Percentiles rank a stretch among this genome's conserved stretches.
These are phyloP conservation scores for Colletotrichum orchidophilum DNA, from an alignment of 2,329 filamentous ascomycete species.

Conservation along the genomic window DNA sequence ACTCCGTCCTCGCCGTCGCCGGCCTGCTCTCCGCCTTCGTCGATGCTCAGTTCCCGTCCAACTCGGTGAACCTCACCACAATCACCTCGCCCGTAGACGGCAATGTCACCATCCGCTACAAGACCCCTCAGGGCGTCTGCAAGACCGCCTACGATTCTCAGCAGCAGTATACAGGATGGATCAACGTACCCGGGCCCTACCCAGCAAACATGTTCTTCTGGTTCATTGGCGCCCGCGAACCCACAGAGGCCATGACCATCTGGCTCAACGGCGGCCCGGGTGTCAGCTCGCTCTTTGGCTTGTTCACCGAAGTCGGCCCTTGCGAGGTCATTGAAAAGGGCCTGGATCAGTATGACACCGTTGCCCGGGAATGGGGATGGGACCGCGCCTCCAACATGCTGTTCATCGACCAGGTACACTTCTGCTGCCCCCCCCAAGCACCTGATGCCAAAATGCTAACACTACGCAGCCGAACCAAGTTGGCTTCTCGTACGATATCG, in stretches of 20 bases:
- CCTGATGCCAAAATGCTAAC: conserved; percentile 40
- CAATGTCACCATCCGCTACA: conserved; percentile 75
- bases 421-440: conserved; percentile 34
- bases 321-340: conserved; percentile 60
- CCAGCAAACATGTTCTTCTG: conserved; percentile 63
- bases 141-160: conserved; percentile 71
- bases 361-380: conserved; percentile 71
- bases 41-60: conserved; percentile 31
- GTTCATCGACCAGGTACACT: conserved; percentile 63
- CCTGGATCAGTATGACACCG: conserved; percentile 61
- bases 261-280: conserved; percentile 77
- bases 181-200: conserved; percentile 66
- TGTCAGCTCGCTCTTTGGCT: conserved; percentile 69
- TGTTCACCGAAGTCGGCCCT: conserved; percentile 69
- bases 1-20: conserved; percentile 16
- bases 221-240: conserved; percentile 57
- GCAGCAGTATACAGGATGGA: conserved; percentile 77
- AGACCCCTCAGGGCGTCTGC: conserved; percentile 68
- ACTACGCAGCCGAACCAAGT: conserved; percentile 71
- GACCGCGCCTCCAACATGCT: conserved; percentile 65
- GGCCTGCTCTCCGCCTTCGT: conserved; percentile 15
- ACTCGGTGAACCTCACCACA: conserved; percentile 57
- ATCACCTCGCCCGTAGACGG: conserved; percentile 70
- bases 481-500: conserved; percentile 72
- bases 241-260: conserved; percentile 58